phyloP scores from a whole-genome alignment of 768 basidiomycete species.

The Myochromella boudieri region DNA sequence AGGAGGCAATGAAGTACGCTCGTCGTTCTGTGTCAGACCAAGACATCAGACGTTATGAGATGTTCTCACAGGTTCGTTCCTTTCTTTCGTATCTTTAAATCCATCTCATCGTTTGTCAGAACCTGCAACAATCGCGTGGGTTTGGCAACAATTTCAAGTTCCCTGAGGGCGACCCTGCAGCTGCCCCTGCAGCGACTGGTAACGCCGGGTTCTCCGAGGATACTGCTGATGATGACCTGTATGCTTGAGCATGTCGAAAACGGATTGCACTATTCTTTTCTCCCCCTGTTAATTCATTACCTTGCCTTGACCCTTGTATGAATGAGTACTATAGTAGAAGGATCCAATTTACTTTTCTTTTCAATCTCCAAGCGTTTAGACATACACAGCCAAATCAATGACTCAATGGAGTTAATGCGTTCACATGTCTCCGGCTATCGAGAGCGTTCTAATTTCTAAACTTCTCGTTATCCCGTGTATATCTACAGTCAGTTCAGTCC shows the following conservation, averaged over 20 bases:
- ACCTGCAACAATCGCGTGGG: constrained; percentile 86
- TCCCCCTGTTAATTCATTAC: background rate
- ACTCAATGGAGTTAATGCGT: constrained; percentile 3
- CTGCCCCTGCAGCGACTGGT: constrained; percentile 42
- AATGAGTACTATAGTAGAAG: no score
- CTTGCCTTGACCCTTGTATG: no score
- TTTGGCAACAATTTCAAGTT: constrained; percentile 98
- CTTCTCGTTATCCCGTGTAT: background rate
- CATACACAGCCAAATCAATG: constrained; percentile 9
- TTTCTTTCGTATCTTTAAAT: constrained; percentile 7
- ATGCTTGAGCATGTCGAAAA: constrained; percentile 54
- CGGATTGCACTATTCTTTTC: constrained; percentile 2
- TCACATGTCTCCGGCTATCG: constrained; percentile 5
- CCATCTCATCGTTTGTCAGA: constrained; percentile 41
- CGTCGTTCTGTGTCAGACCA: constrained; percentile 95
- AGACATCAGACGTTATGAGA: constrained; percentile 97
- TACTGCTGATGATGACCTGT: constrained; percentile 86
- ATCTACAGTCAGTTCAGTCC: background rate
- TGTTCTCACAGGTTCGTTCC: constrained; percentile 80
- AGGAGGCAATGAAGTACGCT: constrained; percentile 98
- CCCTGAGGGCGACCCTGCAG: constrained; percentile 68
- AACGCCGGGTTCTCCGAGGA: constrained; percentile 87
- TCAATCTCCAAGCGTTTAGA: background rate
- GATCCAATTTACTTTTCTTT: background rate
- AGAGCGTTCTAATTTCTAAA: constrained; percentile 5